Evolutionary conservation across 2,329 filamentous ascomycete species (phyloP), one percentile per base, ranked within the genome.

Genomic region (Venturia carpophila): DNA sequence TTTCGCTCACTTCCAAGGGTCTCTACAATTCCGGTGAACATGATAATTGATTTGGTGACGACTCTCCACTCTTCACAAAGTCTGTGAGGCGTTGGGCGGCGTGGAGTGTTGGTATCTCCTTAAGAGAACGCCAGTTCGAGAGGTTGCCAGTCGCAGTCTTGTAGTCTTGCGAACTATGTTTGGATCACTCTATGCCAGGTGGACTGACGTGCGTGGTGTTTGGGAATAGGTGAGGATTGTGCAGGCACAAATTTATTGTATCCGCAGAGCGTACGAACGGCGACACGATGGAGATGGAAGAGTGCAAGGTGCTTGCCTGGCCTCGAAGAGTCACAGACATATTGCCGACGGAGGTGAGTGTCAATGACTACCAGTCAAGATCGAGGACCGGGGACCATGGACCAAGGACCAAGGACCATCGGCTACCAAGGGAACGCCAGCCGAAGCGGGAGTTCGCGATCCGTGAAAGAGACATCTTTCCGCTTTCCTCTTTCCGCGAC

Each of bases 1-100:
- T 10, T 5, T 17, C 66, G 80, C 87, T 78, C 80, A 96, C 93
- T 92, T 80, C 94, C 94, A 69, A 97, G 88, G 68, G 88, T 89
- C 79, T 96, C 92, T 64, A 96, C 90, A 68, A 96, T 89, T 70
- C 94, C 94, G 66, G 94, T 97, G 74, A 99, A 97, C 94, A 99
- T 97, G 67, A 68, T 80, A 30, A 42, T 3, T 60, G 49, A 39
- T 21, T 30, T 55, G n/a, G 30, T 24, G 4, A 52, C 37, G 62
- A 47, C 45, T 63, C 45, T 58, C 52, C 52, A 58, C 52, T 58
- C 52, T 58, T 58, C 52, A 58, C 52, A 58, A 15, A 37, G 19
- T 37, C 17, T 58, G 52, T 58, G 52, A 58, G 52, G 52, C 52
- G 30, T 58, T 58, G 52, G 52, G 52, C 52, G 52, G 52, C 52